phyloP scores from a whole-genome alignment of 495 filamentous ascomycete genomes.

The Trichodelitschia bisporula region DNA sequence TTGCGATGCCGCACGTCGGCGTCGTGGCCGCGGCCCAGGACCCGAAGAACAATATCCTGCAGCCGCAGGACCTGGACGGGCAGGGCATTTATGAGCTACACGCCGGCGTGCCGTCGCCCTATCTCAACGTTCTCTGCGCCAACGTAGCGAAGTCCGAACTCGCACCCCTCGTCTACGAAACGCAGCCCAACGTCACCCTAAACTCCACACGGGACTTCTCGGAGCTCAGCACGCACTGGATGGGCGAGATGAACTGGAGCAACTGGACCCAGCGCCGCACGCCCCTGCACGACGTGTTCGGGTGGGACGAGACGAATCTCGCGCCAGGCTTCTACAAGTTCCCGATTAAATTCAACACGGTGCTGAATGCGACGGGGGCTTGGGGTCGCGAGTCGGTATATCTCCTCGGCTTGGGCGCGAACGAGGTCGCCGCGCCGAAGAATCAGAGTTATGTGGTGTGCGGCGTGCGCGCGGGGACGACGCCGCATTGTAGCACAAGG shows the following conservation, averaged over 20 bases:
- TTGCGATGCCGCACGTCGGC: constrained; percentile 48
- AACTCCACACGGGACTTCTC: neutral
- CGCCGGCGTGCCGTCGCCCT: constrained; percentile 38
- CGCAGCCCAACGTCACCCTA: too few relatives aligned
- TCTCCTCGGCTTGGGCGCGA: constrained; percentile 25
- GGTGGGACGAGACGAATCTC: constrained; percentile 24
- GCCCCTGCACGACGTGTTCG: constrained; percentile 41
- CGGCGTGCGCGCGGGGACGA: constrained; percentile 28
- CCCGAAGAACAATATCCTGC: constrained; percentile 32
- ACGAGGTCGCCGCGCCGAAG: too few relatives aligned
- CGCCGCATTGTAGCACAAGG: constrained; percentile 32
- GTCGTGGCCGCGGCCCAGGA: constrained; percentile 35
- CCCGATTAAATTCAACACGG: constrained; percentile 35
- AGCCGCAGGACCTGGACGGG: constrained; percentile 34
- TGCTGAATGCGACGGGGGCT: constrained; percentile 26
- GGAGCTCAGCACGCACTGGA: too few relatives aligned
- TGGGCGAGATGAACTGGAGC: neutral
- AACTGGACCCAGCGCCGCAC: too few relatives aligned
- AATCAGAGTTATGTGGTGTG: constrained; percentile 33
- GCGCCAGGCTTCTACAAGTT: constrained; percentile 40
- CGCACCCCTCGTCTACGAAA: constrained; percentile 31
- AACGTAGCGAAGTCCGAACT: constrained; percentile 33
- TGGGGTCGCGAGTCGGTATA: constrained; percentile 29
- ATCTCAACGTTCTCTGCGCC: constrained; percentile 44
- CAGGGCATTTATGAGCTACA: constrained; percentile 38